Percentiles rank a stretch among this genome's conserved stretches.
These are phyloP conservation scores for Globisporangium orthogonon DNA, from an alignment of 352 stramenopile genomes.

Conservation along the genomic window DNA sequence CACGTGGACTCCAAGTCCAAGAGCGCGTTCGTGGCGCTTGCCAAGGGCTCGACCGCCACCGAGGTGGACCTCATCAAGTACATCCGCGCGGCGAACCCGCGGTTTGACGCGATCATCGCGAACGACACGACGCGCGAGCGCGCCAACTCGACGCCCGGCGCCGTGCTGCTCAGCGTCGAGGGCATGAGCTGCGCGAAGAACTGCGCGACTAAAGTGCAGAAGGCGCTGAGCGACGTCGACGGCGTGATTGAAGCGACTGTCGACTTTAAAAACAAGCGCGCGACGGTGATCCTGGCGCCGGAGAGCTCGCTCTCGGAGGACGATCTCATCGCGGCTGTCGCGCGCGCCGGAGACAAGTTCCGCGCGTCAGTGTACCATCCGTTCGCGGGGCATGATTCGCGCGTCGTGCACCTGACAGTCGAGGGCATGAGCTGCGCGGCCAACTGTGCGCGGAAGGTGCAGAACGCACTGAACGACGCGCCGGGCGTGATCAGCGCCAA, in stretches of 20 bases:
- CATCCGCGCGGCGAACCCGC: conserved; percentile 61
- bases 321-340: conserved; percentile 61
- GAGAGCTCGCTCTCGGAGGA: conserved; percentile 55
- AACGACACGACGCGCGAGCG: conserved; percentile 39
- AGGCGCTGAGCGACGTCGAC: conserved; percentile 33
- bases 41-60: conserved; percentile 72
- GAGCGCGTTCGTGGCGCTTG: conserved; percentile 65
- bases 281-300: conserved; percentile 58
- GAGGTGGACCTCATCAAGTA: conserved; percentile 86
- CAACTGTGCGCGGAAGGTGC: conserved; percentile 74
- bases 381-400: conserved; percentile 59
- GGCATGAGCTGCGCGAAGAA: conserved; percentile 74
- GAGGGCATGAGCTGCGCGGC: conserved; percentile 73
- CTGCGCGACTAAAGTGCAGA: conserved; percentile 53
- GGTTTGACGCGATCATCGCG: conserved; percentile 67
- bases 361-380: conserved; percentile 56
- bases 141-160: conserved; percentile 45
- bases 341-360: conserved; percentile 37
- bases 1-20: conserved; percentile 81
- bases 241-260: conserved; percentile 67
- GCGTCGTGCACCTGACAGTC: conserved; percentile 64
- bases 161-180: conserved; percentile 64
- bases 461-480: conserved; percentile 47
- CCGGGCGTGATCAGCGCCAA: conserved; percentile 71
- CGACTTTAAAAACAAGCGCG: conserved; percentile 62